A percentile compares a stretch with the other conserved stretches of the same genome.
Evolutionary conservation across 768 basidiomycete genomes (phyloP).

Genomic region (Boletus reticuloceps): DNA sequence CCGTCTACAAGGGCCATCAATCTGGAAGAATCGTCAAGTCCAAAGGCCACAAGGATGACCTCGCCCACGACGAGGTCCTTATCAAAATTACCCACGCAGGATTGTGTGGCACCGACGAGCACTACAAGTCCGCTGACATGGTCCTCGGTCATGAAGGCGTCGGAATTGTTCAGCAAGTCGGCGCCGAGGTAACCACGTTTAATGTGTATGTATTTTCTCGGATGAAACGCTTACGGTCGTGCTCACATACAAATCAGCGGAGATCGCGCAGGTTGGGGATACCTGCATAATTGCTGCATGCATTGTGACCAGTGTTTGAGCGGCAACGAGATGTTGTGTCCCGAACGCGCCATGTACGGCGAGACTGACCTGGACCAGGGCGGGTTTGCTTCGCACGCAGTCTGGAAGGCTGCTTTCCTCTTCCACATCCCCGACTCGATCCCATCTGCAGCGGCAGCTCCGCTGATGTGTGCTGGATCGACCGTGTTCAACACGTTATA

Average conservation of each 20-base stretch:
- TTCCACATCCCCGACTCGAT: constrained; percentile 34
- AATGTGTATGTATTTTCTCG: constrained; percentile 26
- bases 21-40: constrained; percentile 20
- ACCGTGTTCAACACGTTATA: constrained; percentile 31
- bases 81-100: constrained; percentile 34
- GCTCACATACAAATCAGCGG: neutral
- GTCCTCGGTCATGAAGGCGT: constrained; percentile 42
- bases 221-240: neutral
- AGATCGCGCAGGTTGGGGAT: constrained; percentile 32
- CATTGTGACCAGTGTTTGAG: constrained; percentile 33
- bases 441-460: constrained; percentile 30
- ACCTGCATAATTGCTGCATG: constrained; percentile 30
- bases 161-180: constrained; percentile 33
- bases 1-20: constrained; percentile 31
- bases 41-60: constrained; percentile 10
- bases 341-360: constrained; percentile 25
- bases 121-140: constrained; percentile 30
- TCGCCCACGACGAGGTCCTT: constrained; percentile 30
- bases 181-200: constrained; percentile 31
- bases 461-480: constrained; percentile 38
- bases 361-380: constrained; percentile 30
- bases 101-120: constrained; percentile 39
- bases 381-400: constrained; percentile 34
- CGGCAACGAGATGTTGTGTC: constrained; percentile 32
- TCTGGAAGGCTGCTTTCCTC: constrained; percentile 34